phyloP scores from a whole-genome alignment of 768 basidiomycete species.

The Leucocoprinus leucothites region DNA sequence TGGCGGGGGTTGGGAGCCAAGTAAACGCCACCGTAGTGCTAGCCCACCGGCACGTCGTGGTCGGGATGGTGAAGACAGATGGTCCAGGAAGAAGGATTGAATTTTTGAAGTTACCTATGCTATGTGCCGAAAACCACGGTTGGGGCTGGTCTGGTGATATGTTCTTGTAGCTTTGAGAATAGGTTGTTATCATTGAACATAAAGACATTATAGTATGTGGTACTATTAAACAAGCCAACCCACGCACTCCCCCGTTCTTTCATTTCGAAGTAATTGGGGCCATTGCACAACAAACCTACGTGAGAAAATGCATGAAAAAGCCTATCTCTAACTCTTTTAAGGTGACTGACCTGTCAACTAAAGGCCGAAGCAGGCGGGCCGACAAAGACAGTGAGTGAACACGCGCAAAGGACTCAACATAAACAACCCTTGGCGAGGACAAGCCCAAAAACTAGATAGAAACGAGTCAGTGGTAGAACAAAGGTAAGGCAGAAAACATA shows the following conservation, averaged over 20 bases:
- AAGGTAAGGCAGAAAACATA: constrained; percentile 31
- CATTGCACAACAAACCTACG: constrained; percentile 88
- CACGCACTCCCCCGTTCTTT: constrained; percentile 44
- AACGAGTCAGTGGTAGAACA: neutral
- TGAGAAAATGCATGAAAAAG: constrained; percentile 1
- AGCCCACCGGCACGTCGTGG: constrained; percentile 65
- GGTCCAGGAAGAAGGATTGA: constrained; percentile 62
- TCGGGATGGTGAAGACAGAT: constrained; percentile 70
- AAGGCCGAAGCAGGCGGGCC: constrained; percentile 73
- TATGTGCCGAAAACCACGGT: no score
- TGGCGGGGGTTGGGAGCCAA: constrained; percentile 85
- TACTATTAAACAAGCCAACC: constrained; percentile 62
- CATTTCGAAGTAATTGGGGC: constrained; percentile 52
- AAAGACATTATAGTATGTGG: neutral
- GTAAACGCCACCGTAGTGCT: constrained; percentile 67
- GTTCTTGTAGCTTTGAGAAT: no score
- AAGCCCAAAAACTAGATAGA: constrained; percentile 66
- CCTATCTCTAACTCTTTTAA: neutral
- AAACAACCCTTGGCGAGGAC: constrained; percentile 69
- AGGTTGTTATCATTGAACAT: neutral
- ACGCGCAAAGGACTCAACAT: constrained; percentile 93
- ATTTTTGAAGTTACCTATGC: neutral
- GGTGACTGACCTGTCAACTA: constrained; percentile 70
- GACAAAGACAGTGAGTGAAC: constrained; percentile 79
- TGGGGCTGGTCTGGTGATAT: no score